Conservation (phyloP, 2,329 filamentous ascomycete species). For the Fusarium chlamydosporum region DNA sequence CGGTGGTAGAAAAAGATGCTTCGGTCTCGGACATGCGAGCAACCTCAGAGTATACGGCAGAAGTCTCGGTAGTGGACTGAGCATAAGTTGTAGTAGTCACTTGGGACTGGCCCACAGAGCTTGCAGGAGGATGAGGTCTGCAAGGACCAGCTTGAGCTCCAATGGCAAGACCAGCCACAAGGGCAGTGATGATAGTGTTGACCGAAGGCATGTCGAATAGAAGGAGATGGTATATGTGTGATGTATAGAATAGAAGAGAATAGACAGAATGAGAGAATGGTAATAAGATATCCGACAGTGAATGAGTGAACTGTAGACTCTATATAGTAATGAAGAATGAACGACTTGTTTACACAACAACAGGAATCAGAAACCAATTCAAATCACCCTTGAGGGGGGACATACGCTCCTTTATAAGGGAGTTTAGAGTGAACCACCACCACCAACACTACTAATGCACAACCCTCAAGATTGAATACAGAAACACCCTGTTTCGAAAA, state of each 20-base stretch:
- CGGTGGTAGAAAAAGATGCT: constrained; percentile 10
- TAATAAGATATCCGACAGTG: constrained; percentile 15
- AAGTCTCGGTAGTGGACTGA: constrained; percentile 7
- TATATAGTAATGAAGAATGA: constrained; percentile 31
- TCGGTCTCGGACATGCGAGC: constrained; percentile 6
- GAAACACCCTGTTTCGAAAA: constrained; percentile 14
- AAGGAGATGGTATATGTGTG: not conserved
- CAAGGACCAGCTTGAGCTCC: constrained; percentile 38
- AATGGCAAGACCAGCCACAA: constrained; percentile 35
- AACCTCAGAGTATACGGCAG: constrained; percentile 11
- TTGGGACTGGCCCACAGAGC: constrained; percentile 15
- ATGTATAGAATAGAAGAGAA: constrained; percentile 15
- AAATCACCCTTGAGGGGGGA: constrained; percentile 16
- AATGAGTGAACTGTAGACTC: constrained; percentile 39
- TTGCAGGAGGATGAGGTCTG: constrained; percentile 24
- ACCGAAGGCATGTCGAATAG: constrained; percentile 33
- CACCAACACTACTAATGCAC: constrained; percentile 1
- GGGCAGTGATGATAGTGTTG: constrained; percentile 29
- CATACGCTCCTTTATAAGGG: constrained; percentile 43
- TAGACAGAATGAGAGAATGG: constrained; percentile 4
- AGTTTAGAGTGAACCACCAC: not conserved
- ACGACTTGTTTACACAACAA: constrained; percentile 15
- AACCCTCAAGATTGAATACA: constrained; percentile 41
- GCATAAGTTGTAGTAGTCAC: constrained; percentile 3
- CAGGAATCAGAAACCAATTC: constrained; percentile 10